Evolutionary conservation across 2,329 filamentous ascomycete genomes (phyloP).

Genomic region (Aspergillus pseudoviridinutans): DNA sequence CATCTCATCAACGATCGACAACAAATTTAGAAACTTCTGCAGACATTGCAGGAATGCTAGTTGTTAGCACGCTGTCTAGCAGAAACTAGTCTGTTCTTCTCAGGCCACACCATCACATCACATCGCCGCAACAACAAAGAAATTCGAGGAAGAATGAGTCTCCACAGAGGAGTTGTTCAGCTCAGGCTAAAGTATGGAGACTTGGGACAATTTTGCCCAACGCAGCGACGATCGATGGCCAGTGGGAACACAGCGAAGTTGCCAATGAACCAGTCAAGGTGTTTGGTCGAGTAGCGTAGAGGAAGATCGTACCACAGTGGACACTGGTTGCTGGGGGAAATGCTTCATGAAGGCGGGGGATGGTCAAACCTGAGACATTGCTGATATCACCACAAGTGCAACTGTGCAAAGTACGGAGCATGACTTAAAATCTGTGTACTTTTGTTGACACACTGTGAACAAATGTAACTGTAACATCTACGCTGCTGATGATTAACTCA

Average conservation of each 20-base stretch:
- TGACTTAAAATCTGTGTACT: neutral
- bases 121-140: neutral
- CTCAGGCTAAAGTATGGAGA: neutral
- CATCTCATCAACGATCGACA: neutral
- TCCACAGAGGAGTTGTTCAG: neutral
- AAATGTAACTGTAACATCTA: neutral
- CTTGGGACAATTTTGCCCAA: neutral
- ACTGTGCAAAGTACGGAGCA: neutral
- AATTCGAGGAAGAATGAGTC: neutral
- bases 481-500: neutral
- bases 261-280: neutral
- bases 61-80: neutral
- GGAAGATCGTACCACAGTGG: neutral
- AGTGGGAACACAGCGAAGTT: neutral
- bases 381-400: neutral
- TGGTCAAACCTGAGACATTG: neutral
- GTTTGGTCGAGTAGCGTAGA: neutral
- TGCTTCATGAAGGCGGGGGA: neutral
- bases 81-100: neutral
- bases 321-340: neutral
- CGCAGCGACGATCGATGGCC: neutral
- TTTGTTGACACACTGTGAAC: neutral
- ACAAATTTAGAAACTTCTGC: neutral
- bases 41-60: neutral
- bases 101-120: neutral